Evolutionary conservation across 805 yeast species (phyloP), one percentile per base, ranked within the genome.

Genomic region (Wickerhamiella shivajii): DNA sequence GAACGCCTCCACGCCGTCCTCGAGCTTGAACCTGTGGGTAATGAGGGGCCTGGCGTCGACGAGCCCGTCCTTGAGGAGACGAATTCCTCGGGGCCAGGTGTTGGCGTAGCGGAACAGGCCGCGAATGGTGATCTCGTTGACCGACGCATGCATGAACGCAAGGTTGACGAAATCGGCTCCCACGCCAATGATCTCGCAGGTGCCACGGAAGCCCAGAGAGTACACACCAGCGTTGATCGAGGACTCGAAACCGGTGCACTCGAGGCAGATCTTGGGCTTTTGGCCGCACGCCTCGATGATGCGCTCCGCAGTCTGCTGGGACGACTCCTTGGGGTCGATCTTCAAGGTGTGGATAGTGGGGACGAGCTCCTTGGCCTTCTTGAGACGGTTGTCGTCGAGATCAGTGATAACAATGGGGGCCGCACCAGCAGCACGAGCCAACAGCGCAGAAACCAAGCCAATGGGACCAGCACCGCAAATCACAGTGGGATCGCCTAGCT

Each of bases 381-480:
- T 57, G 31, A 69, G 53, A 37, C 74, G 58, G 29, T 55, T 54
- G 15, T 50, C 52, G 33, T 60, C 54, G 26, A 69, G 48, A 46
- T 69, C 74, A 4, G 71, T 64, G 42, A 68, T 64, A 13, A 60
- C 63, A 12, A 69, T 41, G 19, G 74, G 74, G 20, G 64, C 56
- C 4, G 71, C 70, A 16, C 75, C 75, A 2, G 65, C 57, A 10
- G 71, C 72, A 21, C 60, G 56, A 8, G 71, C 71, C 29, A 67
- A 47, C 3, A 61, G 41, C 31, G 70, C 59, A 17, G 68, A 51
- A 25, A 65, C 59, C 20, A 69, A 50, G 11, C 75, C 75, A 42
- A 69, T 69, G n/a, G 75, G 74, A 15, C 75, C 74, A 12, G 73
- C 72, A 33, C 76, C 76, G 26, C 64, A 59, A 33, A 69, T 55